Conservation (phyloP, 495 filamentous ascomycete genomes). For the Trichoderma virens region DNA sequence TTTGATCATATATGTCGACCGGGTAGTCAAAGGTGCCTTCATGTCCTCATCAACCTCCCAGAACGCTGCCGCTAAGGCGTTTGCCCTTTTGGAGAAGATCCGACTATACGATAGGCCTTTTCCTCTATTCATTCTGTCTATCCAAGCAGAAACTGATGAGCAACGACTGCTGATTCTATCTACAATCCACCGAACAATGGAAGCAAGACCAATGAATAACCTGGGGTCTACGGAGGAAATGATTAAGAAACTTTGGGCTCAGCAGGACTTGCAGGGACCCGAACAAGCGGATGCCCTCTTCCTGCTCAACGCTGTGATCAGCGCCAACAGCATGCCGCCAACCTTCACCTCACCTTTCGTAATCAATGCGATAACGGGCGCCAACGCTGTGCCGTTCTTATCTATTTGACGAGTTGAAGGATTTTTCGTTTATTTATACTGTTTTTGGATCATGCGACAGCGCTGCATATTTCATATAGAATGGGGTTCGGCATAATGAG, state of each 20-base stretch:
- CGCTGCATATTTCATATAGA: not conserved
- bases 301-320: constrained; percentile 2
- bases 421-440: not conserved
- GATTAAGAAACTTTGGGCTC: constrained; percentile 11
- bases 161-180: constrained; percentile 8
- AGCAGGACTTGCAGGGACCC: constrained; percentile 10
- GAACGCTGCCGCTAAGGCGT: constrained; percentile 11
- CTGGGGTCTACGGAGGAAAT: constrained; percentile 1
- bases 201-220: constrained; percentile 8
- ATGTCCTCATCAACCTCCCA: not conserved
- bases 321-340: constrained; percentile 6
- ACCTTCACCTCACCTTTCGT: not conserved
- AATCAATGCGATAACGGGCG: not conserved
- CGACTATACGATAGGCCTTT: constrained; percentile 7
- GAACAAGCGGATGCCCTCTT: not conserved
- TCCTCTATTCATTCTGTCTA: constrained; percentile 9
- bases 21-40: constrained; percentile 13
- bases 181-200: not conserved
- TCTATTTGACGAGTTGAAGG: not conserved
- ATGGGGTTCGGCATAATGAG: no score
- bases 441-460: not conserved
- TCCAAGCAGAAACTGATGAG: constrained; percentile 12
- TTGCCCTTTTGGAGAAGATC: constrained; percentile 3
- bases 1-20: constrained; percentile 15
- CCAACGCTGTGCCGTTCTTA: not conserved